Percentiles rank a stretch among this genome's conserved stretches.
Evolutionary conservation across 306 rosid genomes (phyloP).

Genomic region (Vigna mungo): DNA sequence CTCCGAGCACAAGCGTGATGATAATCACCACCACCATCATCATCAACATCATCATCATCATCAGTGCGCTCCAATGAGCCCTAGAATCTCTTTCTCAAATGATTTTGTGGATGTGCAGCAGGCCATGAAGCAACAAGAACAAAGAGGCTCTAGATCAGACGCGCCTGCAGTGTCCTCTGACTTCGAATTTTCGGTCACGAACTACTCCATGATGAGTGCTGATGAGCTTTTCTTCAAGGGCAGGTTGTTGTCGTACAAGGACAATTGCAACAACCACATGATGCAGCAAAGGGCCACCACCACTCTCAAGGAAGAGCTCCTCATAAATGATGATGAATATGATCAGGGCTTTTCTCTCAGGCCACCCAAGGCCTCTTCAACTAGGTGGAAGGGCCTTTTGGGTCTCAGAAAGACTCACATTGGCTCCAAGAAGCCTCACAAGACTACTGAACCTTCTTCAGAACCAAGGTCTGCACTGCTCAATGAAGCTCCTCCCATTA

Average conservation of each 20-base stretch:
- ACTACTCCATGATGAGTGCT: conserved; percentile 88
- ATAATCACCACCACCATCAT: conserved; percentile 11
- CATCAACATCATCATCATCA: conserved; percentile 41
- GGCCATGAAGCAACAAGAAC: conserved; percentile 58
- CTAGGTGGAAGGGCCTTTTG: conserved; percentile 83
- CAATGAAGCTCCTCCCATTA: conserved; percentile 48
- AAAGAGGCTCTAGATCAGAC: conserved; percentile 56
- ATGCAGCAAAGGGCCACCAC: conserved; percentile 62
- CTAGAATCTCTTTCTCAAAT: conserved; percentile 91
- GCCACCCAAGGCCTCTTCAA: conserved; percentile 69
- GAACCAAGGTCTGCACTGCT: conserved; percentile 47
- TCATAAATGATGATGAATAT: conserved; percentile 51
- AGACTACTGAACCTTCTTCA: conserved; percentile 42
- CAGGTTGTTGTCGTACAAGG: conserved; percentile 76
- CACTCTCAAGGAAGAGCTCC: conserved; percentile 89
- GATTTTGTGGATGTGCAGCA: conserved; percentile 85
- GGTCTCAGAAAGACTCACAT: conserved; percentile 75
- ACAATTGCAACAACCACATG: conserved; percentile 44
- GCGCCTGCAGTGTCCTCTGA: conserved; percentile 65
- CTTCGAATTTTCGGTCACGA: conserved; percentile 78
- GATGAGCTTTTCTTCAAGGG: conserved; percentile 94
- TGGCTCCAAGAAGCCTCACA: conserved; percentile 70
- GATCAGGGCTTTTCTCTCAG: conserved; percentile 48
- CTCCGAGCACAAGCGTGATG: conserved; percentile 61
- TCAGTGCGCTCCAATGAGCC: conserved; percentile 76